Evolutionary conservation across 2,329 filamentous ascomycete genomes (phyloP), one percentile per base, ranked within the genome.

Genomic region (Phialocephala subalpina): DNA sequence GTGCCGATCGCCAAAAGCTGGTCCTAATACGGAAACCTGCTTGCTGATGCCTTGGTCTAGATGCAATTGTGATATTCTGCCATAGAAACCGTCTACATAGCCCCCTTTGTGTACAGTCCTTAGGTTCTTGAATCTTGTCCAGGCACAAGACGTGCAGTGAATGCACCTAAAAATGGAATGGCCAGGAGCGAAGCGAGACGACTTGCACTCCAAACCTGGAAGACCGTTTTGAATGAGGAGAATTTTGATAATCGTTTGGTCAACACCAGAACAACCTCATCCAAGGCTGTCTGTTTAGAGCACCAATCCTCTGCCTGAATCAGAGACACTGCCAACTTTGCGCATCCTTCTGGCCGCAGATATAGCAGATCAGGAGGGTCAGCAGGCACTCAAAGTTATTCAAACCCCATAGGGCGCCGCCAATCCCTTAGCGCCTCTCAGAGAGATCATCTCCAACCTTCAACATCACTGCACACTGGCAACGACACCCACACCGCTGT

Each of bases 391-490:
- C 65, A 60, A 33, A 61, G 42, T 58, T 58, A 58, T 52, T 56
- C 58, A 58, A 20, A 58, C 35, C 42, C 57, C 47, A 63, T 63
- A 63, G 57, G 61, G 60, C 56, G 62, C 45, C 53, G 29, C 52
- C 56, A 62, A 53, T 25, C 29, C 29, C 29, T 45, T 58, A 58
- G 61, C n/a, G 55, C 25, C 56, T 53, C 49, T 29, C 27, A 60
- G 58, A 35, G 40, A 65, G 59, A 36, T 61, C 60, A 47, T n/a
- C 60, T 55, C 57, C n/a, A 55, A 57, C 22, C 35, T 47, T 45
- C 56, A 27, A 60, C 38, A 40, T 62, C 47, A 20, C 60, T 60
- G 38, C 80, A 62, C 22, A 70, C 66, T 68, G 64, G 60, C 61
- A 68, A 65, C 70, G 55, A 58, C 68, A 33, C 62, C 53, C 52